These are phyloP conservation scores for Sporothrix luriei DNA, from an alignment of 2,329 filamentous ascomycete genomes.

Conservation along the genomic window DNA sequence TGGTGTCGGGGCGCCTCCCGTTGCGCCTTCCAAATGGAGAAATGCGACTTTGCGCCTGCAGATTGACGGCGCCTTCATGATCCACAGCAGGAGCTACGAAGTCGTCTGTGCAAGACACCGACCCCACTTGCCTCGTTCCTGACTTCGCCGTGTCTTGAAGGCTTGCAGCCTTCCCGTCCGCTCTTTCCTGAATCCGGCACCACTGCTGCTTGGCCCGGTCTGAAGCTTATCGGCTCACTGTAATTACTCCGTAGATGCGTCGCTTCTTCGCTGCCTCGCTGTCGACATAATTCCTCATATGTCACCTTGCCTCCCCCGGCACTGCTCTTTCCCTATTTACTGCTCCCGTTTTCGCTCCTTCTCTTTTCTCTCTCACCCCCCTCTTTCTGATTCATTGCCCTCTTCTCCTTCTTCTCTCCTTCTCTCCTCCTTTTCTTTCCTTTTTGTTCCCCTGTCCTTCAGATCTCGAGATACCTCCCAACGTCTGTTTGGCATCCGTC, in stretches of 20 bases:
- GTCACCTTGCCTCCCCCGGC: slow-evolving; percentile 20
- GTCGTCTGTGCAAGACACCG: neutral
- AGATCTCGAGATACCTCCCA: neutral
- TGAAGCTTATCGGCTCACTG: slow-evolving; percentile 3
- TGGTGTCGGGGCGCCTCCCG: slow-evolving; percentile 1
- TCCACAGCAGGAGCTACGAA: slow-evolving; percentile 23
- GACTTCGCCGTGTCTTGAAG: neutral
- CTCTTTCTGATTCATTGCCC: neutral
- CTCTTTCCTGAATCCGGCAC: slow-evolving; percentile 11
- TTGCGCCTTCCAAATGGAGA: slow-evolving; percentile 26
- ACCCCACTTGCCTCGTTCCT: slow-evolving; percentile 6
- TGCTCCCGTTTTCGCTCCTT: slow-evolving; percentile 2
- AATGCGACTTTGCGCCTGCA: slow-evolving; percentile 8
- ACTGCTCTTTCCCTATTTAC: neutral
- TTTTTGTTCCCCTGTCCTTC: neutral
- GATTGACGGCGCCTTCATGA: slow-evolving; percentile 1
- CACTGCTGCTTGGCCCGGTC: too few species aligned
- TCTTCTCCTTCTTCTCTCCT: neutral
- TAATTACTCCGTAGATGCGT: slow-evolving; percentile 20
- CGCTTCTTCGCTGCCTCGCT: slow-evolving; percentile 23
- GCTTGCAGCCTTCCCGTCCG: slow-evolving; percentile 5
- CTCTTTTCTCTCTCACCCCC: neutral
- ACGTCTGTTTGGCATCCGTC: neutral
- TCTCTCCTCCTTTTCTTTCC: neutral
- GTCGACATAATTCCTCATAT: slow-evolving; percentile 14